phyloP scores from a whole-genome alignment of 1,284 basidiomycete species.

The Sphaerobolus stellatus region DNA sequence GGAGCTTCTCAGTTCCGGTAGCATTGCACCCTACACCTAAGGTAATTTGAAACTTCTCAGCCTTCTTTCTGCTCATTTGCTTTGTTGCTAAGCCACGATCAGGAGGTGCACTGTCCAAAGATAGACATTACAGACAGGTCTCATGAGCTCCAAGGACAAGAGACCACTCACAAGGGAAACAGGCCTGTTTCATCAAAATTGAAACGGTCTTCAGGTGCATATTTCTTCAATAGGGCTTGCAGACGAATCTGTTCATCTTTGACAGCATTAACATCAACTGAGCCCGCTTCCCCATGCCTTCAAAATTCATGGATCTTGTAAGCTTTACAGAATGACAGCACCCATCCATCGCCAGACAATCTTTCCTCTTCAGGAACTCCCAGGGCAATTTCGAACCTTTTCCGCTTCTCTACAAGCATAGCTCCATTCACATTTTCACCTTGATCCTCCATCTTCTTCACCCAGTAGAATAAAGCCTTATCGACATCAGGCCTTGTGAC shows the following conservation, averaged over 20 bases:
- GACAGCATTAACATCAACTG: constrained; percentile 18
- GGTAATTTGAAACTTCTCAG: constrained; percentile 26
- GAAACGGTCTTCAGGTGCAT: constrained; percentile 29
- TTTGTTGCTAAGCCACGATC: constrained; percentile 23
- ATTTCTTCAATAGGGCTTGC: constrained; percentile 20
- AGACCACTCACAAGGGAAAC: constrained; percentile 28
- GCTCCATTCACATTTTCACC: no score
- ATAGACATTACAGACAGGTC: no score
- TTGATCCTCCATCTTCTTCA: no score
- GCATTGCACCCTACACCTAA: constrained; percentile 32
- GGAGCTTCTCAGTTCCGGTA: constrained; percentile 28
- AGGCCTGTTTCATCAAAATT: constrained; percentile 39
- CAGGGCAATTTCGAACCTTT: no score
- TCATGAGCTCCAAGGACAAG: neutral
- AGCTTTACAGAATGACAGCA: no score
- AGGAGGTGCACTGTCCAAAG: constrained; percentile 18
- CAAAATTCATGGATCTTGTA: no score
- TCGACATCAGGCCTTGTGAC: no score
- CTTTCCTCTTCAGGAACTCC: no score
- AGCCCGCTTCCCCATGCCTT: constrained; percentile 35
- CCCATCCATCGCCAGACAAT: no score
- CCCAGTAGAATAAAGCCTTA: no score
- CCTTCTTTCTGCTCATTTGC: constrained; percentile 24
- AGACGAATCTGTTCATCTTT: constrained; percentile 22
- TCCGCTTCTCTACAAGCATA: no score